phyloP scores from a whole-genome alignment of 2,329 filamentous ascomycete genomes.

The Cladosporium sp. region DNA sequence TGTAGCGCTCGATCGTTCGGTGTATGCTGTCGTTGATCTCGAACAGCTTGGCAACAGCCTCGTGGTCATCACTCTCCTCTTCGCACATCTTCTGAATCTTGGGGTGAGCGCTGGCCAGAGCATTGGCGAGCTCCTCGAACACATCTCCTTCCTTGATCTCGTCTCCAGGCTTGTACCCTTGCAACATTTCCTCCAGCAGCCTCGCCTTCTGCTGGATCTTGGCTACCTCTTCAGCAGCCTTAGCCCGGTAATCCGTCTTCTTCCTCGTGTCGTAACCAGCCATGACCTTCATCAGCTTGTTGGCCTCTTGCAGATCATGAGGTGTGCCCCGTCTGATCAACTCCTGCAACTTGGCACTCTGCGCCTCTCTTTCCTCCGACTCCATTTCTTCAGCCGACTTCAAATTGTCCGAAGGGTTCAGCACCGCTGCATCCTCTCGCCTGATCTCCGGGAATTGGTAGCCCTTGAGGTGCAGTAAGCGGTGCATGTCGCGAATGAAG shows the following conservation, averaged over 20 bases:
- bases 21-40: slow-evolving; percentile 99
- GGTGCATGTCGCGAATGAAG: slow-evolving; percentile 96
- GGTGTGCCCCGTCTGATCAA: slow-evolving; percentile 88
- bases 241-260: slow-evolving; percentile 96
- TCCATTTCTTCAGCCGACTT: slow-evolving; percentile 99
- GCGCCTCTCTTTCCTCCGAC: slow-evolving; percentile 88
- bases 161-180: slow-evolving; percentile 77
- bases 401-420: slow-evolving; percentile 95
- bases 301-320: slow-evolving; percentile 93
- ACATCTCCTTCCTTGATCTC: slow-evolving; percentile 67
- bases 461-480: slow-evolving; percentile 91
- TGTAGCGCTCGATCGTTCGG: slow-evolving; percentile 91
- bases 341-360: slow-evolving; percentile 97
- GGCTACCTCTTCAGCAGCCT: slow-evolving; percentile 90
- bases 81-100: slow-evolving; percentile 99
- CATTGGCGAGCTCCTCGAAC: slow-evolving; percentile 78
- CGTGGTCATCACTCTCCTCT: slow-evolving; percentile 94
- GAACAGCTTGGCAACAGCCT: slow-evolving; percentile 89
- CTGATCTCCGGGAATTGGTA: slow-evolving; percentile 93
- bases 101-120: slow-evolving; percentile 88
- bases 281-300: slow-evolving; percentile 98
- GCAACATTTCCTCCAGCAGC: slow-evolving; percentile 86
- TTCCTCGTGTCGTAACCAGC: slow-evolving; percentile 92
- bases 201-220: slow-evolving; percentile 96
- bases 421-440: slow-evolving; percentile 87